phyloP scores from a whole-genome alignment of 768 basidiomycete genomes.

The Termitomyces bulborhizus region DNA sequence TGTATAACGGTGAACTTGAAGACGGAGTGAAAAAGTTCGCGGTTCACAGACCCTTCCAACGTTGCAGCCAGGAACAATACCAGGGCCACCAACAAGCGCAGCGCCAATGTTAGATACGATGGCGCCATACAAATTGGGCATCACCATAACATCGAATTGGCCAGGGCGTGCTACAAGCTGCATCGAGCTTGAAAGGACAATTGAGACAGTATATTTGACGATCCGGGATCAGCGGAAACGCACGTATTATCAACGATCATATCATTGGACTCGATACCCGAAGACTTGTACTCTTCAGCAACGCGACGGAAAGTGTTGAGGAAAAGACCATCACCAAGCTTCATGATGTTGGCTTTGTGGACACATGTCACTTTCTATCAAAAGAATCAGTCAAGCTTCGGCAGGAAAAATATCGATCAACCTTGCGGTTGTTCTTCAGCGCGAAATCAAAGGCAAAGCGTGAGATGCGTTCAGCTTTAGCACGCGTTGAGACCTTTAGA shows the following conservation, averaged over 20 bases:
- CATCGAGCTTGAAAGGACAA: constrained; percentile 67
- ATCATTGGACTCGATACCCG: constrained; percentile 89
- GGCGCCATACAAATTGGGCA: constrained; percentile 96
- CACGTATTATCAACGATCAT: constrained; percentile 99
- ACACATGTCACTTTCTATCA: constrained; percentile 96
- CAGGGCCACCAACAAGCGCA: constrained; percentile 96
- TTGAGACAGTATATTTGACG: not conserved
- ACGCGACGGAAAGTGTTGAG: constrained; percentile 95
- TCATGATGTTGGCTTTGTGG: constrained; percentile 99
- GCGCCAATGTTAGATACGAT: constrained; percentile 99
- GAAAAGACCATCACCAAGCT: constrained; percentile 98
- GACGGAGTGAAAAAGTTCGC: not conserved
- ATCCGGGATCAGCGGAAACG: constrained; percentile 15
- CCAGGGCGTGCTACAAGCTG: constrained; percentile 93
- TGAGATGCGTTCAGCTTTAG: constrained; percentile 93
- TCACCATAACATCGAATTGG: constrained; percentile 99
- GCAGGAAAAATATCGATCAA: constrained; percentile 20
- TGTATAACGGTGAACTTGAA: constrained; percentile 20
- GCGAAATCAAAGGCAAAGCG: constrained; percentile 99
- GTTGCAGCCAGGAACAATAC: constrained; percentile 97
- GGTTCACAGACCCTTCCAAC: constrained; percentile 71
- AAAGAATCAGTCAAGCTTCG: constrained; percentile 1
- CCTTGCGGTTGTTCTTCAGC: constrained; percentile 97
- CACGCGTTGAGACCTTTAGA: constrained; percentile 93
- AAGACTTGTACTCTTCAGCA: constrained; percentile 92